phyloP scores from a whole-genome alignment of 805 yeast genomes.

The Diddensiella santjacobensis region DNA sequence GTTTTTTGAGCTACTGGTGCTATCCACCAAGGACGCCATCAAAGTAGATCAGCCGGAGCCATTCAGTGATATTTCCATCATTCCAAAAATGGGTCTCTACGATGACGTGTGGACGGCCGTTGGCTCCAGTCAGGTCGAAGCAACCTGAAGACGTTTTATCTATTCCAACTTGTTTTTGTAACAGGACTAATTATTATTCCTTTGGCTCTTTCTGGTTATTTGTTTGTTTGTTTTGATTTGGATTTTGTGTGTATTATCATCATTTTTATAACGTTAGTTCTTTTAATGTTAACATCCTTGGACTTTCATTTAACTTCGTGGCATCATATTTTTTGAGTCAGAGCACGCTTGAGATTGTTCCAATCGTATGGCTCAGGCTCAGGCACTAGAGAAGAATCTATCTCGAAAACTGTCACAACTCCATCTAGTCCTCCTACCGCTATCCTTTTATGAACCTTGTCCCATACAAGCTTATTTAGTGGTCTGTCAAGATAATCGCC shows the following conservation, averaged over 20 bases:
- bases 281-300: too few relatives aligned
- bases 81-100: conserved; percentile 40
- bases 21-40: conserved; percentile 74
- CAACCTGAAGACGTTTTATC: background rate
- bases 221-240: too few relatives aligned
- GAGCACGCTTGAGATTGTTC: conserved; percentile 10
- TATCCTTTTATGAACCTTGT: conserved; percentile 22
- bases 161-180: too few relatives aligned
- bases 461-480: conserved; percentile 34
- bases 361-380: conserved; percentile 16
- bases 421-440: conserved; percentile 37
- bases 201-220: too few relatives aligned
- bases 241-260: too few relatives aligned
- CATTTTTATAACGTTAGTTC: too few relatives aligned
- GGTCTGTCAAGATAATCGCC: conserved; percentile 19
- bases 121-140: background rate
- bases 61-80: conserved; percentile 57
- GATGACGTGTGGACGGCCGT: background rate
- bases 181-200: too few relatives aligned
- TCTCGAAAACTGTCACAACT: conserved; percentile 30
- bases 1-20: conserved; percentile 77
- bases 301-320: too few relatives aligned
- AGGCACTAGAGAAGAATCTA: conserved; percentile 13
- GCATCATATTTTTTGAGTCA: conserved; percentile 5
- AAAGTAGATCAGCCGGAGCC: conserved; percentile 54